Percentiles rank a stretch among this genome's conserved stretches.
Conservation (phyloP, 1,139 yeast genomes). For the Hanseniaspora uvarum region DNA sequence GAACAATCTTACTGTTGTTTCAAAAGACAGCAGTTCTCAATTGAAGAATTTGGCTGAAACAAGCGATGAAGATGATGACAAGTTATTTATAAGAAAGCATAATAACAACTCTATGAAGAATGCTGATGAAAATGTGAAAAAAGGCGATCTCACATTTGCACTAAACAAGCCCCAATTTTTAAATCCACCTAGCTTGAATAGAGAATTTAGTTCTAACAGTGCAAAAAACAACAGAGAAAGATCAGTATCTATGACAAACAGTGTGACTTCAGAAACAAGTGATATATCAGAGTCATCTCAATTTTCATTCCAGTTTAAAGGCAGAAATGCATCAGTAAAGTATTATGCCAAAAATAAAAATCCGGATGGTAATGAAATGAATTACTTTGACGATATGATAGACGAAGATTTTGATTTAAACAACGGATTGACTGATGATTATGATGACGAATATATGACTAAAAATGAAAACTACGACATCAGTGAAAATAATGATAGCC, state of each 20-base stretch:
- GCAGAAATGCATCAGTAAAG: slow-evolving; percentile 53
- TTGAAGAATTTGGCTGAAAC: not conserved
- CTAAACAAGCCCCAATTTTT: not conserved
- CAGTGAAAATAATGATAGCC: not conserved
- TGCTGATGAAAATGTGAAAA: not conserved
- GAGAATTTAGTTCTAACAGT: not conserved
- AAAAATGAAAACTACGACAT: not conserved
- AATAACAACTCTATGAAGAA: not conserved
- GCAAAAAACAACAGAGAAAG: not conserved
- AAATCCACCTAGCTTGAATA: not conserved
- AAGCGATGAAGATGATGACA: not conserved
- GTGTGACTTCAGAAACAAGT: slow-evolving; percentile 12
- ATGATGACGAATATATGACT: not conserved
- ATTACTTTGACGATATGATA: slow-evolving; percentile 1
- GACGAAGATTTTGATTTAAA: slow-evolving; percentile 2
- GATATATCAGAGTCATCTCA: slow-evolving; percentile 32
- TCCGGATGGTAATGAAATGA: slow-evolving; percentile 29
- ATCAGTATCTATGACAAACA: slow-evolving; percentile 6
- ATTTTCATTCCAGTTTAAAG: slow-evolving; percentile 53
- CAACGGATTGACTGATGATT: slow-evolving; percentile 7
- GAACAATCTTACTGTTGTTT: not conserved
- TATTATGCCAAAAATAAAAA: slow-evolving; percentile 37
- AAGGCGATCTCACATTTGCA: not conserved
- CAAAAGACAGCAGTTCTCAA: not conserved
- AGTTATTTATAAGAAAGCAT: not conserved